phyloP scores from a whole-genome alignment of 768 basidiomycete genomes.

The Scleroderma citrinum region DNA sequence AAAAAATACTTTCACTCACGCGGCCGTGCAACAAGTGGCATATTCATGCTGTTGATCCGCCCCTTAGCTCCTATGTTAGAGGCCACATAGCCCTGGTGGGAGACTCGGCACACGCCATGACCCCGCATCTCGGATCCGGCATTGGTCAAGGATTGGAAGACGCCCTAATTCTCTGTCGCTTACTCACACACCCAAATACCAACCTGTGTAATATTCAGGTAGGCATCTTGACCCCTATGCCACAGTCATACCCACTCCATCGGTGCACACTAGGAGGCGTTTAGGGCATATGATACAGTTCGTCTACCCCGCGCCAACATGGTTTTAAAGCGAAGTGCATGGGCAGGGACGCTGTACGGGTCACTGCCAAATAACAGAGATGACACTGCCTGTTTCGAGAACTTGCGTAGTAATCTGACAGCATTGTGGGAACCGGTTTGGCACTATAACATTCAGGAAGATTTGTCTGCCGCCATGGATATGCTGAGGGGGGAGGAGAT shows the following conservation, averaged over 20 bases:
- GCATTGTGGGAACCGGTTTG: slow-evolving; percentile 46
- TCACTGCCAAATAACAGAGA: slow-evolving; percentile 22
- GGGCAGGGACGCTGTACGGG: slow-evolving; percentile 38
- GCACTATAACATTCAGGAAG: slow-evolving; percentile 40
- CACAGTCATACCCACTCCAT: neutral
- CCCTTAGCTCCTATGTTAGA: slow-evolving; percentile 37
- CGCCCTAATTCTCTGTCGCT: slow-evolving; percentile 38
- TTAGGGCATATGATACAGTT: slow-evolving; percentile 40
- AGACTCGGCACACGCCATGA: slow-evolving; percentile 57
- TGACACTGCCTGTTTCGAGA: slow-evolving; percentile 21
- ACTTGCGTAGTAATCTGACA: slow-evolving; percentile 29
- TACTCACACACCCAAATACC: slow-evolving; percentile 41
- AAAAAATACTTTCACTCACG: slow-evolving; percentile 36
- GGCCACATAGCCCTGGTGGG: slow-evolving; percentile 47
- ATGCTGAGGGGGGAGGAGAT: slow-evolving; percentile 8
- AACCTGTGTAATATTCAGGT: slow-evolving; percentile 37
- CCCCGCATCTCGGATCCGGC: slow-evolving; percentile 53
- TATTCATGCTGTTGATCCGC: slow-evolving; percentile 44
- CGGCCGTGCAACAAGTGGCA: slow-evolving; percentile 45
- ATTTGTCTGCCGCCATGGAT: slow-evolving; percentile 30
- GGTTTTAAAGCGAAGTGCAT: slow-evolving; percentile 38
- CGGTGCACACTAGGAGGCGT: slow-evolving; percentile 34
- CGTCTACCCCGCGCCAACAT: slow-evolving; percentile 44
- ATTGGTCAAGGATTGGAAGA: slow-evolving; percentile 60
- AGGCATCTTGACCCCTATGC: slow-evolving; percentile 4